These are phyloP conservation scores for Phaeoacremonium minimum DNA, from an alignment of 2,329 filamentous ascomycete genomes.

Conservation along the genomic window DNA sequence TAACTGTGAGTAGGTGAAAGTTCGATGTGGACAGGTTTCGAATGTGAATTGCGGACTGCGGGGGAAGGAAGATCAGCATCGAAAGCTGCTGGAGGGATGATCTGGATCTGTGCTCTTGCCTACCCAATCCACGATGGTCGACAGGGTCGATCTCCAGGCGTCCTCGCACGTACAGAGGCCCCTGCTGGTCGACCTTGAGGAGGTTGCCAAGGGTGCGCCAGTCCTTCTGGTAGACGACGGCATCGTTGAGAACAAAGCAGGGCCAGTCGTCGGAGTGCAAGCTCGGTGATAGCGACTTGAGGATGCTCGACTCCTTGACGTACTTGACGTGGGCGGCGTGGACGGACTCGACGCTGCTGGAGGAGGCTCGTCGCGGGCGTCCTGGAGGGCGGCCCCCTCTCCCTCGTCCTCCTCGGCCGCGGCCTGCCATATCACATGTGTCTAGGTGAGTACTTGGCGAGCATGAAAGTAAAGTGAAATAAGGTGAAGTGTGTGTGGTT, in stretches of 20 bases:
- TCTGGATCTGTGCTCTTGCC: slow-evolving; percentile 13
- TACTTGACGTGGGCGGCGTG: slow-evolving; percentile 27
- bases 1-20: slow-evolving; percentile 44
- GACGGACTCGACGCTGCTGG: slow-evolving; percentile 38
- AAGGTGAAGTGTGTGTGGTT: too few relatives aligned
- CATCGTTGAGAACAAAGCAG: slow-evolving; percentile 57
- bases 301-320: slow-evolving; percentile 25
- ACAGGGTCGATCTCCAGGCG: slow-evolving; percentile 45
- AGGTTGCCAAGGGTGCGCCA: slow-evolving; percentile 54
- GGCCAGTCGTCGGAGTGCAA: slow-evolving; percentile 49
- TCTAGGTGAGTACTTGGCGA: too few relatives aligned
- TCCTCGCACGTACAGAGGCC: slow-evolving; percentile 60
- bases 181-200: slow-evolving; percentile 53
- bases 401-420: too few relatives aligned
- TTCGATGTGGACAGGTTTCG: slow-evolving; percentile 40
- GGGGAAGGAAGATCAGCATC: slow-evolving; percentile 3
- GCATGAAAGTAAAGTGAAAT: too few relatives aligned
- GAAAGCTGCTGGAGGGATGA: neutral
- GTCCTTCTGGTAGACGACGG: slow-evolving; percentile 51
- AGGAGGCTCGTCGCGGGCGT: slow-evolving; percentile 34
- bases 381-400: slow-evolving; percentile 14
- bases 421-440: slow-evolving; percentile 27
- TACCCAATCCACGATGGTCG: slow-evolving; percentile 33
- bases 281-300: slow-evolving; percentile 25
- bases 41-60: slow-evolving; percentile 26